phyloP scores from a whole-genome alignment of 495 filamentous ascomycete genomes.

The Penicillium maclennaniae region DNA sequence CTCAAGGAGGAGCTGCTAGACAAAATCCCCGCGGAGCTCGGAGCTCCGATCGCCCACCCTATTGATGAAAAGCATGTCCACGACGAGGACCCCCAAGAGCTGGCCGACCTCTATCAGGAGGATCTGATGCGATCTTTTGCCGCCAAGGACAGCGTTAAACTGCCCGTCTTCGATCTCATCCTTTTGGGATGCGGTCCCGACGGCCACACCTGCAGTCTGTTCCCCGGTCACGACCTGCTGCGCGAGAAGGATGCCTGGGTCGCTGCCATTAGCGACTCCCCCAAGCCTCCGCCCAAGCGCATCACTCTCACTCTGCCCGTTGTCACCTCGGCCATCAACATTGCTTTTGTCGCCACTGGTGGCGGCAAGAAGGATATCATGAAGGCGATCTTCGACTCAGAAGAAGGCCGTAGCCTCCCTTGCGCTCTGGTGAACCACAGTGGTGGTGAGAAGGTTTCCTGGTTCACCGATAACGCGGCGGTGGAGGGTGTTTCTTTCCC shows the following conservation, averaged over 20 bases:
- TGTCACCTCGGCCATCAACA: slow-evolving; percentile 72
- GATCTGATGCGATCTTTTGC: slow-evolving; percentile 78
- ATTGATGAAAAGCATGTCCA: slow-evolving; percentile 70
- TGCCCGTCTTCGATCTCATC: slow-evolving; percentile 91
- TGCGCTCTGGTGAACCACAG: slow-evolving; percentile 82
- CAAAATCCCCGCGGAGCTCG: slow-evolving; percentile 68
- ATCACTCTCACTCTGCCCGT: slow-evolving; percentile 92
- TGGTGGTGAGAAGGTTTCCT: slow-evolving; percentile 80
- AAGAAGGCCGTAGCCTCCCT: slow-evolving; percentile 70
- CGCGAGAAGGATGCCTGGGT: slow-evolving; percentile 92
- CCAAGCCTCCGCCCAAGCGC: slow-evolving; percentile 86
- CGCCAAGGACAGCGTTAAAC: slow-evolving; percentile 77
- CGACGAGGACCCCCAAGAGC: slow-evolving; percentile 82
- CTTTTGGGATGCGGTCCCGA: slow-evolving; percentile 92
- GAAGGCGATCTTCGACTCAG: slow-evolving; percentile 82
- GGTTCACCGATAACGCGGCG: slow-evolving; percentile 87
- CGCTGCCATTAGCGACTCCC: slow-evolving; percentile 81
- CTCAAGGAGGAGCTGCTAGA: slow-evolving; percentile 82
- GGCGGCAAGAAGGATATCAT: slow-evolving; percentile 84
- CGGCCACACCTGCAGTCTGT: slow-evolving; percentile 94
- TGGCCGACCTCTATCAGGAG: slow-evolving; percentile 92
- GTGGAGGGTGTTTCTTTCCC: slow-evolving; percentile 81
- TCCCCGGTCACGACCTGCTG: slow-evolving; percentile 83
- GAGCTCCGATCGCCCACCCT: slow-evolving; percentile 67
- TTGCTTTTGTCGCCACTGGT: slow-evolving; percentile 91